Base-by-base conservation (phyloP, 495 filamentous ascomycete genomes). In the Monascus purpureus region DNA sequence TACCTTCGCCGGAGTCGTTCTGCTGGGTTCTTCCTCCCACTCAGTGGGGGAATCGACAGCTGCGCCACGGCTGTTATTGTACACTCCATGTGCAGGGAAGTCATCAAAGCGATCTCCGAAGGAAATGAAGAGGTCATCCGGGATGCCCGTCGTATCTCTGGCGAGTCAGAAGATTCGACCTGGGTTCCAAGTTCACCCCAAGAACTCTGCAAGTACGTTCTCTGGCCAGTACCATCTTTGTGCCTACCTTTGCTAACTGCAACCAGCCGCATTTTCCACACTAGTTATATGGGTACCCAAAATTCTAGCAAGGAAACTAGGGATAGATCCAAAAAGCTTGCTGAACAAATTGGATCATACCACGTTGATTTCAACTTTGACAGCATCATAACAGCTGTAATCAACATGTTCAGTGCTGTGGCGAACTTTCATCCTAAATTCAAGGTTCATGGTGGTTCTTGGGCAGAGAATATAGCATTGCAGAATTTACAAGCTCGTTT, bases 401-500 rank as follows among this genome's bases (percentile, higher is more conserved):
- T 52, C 19, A 59, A 59, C 18, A 49, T 81, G 4, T 70, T 82
- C 31, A 61, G 60, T 1, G 45, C 52, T 2, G 60, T 67, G 28
- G 69, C 69, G 5, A 55, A 53, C 32, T 77, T 73, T 45, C 54
- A 59, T 24, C 79, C 75, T 7, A 59, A 65, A 34, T 93, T 82
- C 57, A 79, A 74, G 48, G 68, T 74, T 14, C 55, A 82, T 28
- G 80, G 80, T 15, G 83, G 79, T 4, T 58, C 49, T 9, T 36
- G 42, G 3, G 50, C 68, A 1, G 73, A 78, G 41, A 83, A 78
- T 31, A 52, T 82, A 9, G 78, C 77, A 3, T 52, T 88, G 13
- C 88, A 88, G 44, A 87, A 85, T 43, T 72, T 93, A 13, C 85
- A 93, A 46, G 83, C 84, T 2, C 61, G 85, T 2, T 50, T 67